Evolutionary conservation across 441 rosid species (phyloP), one percentile per base, ranked within the genome.

Genomic region (Viola pubescens): DNA sequence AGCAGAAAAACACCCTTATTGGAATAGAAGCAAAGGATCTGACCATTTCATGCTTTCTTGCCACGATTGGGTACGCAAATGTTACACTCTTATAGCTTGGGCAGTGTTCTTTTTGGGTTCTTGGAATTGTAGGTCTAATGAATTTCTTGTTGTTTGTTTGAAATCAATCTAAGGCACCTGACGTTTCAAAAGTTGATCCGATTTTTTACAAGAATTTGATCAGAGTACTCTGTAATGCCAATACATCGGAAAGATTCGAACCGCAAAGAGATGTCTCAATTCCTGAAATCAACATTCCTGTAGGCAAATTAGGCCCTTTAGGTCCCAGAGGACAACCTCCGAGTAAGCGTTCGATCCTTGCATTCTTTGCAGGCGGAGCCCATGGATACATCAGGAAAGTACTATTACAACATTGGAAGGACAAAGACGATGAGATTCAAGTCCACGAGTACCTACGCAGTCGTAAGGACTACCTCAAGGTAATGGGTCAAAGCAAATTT

Each of bases 221-320:
- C 51, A 76, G 95, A 14, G 89, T 77, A 3, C 47, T 87, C n/a
- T 89, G 95, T 65, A 89, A 89, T 61, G 97, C 97, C 65, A 87
- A 89, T 73, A 67, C 78, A 12, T 85, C 97, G 49, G 90, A 87
- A 76, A 87, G 90, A 34, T 89, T 89, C 70, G 72, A 74, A 45
- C 89, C 92, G 1, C 61, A 37, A 11, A 89, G 82, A 57, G 89
- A 84, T 2, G 73, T 80, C 41, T 61, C 89, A 0, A 42, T 81
- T 48, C 81, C 87, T 0, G 73, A 59, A 45, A 54, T 75, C 39
- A 69, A 67, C 26, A 44, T 76, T n/a, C 53, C 58, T 8, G 46
- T 54, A 0, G 34, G 62, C 0, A 45, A 63, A 9, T 71, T 84
- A 8, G 43, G 44, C 3, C 75, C 74, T 4, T 75, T 65, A 0